These are phyloP conservation scores for Zygosaccharomyces gambellarensis DNA, from an alignment of 805 yeast genomes.

Conservation along the genomic window DNA sequence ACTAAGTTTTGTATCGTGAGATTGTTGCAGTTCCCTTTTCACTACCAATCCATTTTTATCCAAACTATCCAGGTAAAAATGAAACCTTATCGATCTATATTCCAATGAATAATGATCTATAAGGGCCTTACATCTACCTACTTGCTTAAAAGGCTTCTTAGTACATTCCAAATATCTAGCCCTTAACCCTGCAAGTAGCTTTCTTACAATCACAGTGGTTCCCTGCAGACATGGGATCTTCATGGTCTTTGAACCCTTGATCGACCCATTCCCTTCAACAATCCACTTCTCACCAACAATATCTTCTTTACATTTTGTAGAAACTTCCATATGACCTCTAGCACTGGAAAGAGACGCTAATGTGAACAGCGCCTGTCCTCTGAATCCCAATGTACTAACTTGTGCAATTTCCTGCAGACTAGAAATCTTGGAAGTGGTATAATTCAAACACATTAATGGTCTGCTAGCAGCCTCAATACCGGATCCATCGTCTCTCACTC, in stretches of 20 bases:
- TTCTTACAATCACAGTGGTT: slow-evolving; percentile 34
- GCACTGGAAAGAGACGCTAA: slow-evolving; percentile 30
- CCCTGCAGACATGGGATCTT: slow-evolving; percentile 34
- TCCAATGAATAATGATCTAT: slow-evolving; percentile 34
- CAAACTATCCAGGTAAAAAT: slow-evolving; percentile 18
- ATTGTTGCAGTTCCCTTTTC: slow-evolving; percentile 18
- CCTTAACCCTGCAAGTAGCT: slow-evolving; percentile 33
- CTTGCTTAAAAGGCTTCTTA: slow-evolving; percentile 24
- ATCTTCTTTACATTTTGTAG: slow-evolving; percentile 33
- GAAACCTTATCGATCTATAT: slow-evolving; percentile 32
- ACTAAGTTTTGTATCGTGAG: slow-evolving; percentile 13
- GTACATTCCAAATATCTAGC: slow-evolving; percentile 34
- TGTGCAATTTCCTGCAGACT: slow-evolving; percentile 29
- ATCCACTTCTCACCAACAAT: slow-evolving; percentile 36
- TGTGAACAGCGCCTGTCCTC: slow-evolving; percentile 47
- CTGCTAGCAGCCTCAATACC: slow-evolving; percentile 36
- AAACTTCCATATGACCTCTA: slow-evolving; percentile 30
- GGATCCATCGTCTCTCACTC: slow-evolving; percentile 40
- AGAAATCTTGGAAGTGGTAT: slow-evolving; percentile 42
- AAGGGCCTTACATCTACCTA: slow-evolving; percentile 25
- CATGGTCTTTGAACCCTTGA: slow-evolving; percentile 14
- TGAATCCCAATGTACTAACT: slow-evolving; percentile 40
- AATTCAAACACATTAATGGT: slow-evolving; percentile 35
- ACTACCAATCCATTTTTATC: slow-evolving; percentile 18
- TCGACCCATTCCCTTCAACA: slow-evolving; percentile 30